Base-by-base conservation (phyloP, 208 protist species). In the Wallacemonas sp. region DNA sequence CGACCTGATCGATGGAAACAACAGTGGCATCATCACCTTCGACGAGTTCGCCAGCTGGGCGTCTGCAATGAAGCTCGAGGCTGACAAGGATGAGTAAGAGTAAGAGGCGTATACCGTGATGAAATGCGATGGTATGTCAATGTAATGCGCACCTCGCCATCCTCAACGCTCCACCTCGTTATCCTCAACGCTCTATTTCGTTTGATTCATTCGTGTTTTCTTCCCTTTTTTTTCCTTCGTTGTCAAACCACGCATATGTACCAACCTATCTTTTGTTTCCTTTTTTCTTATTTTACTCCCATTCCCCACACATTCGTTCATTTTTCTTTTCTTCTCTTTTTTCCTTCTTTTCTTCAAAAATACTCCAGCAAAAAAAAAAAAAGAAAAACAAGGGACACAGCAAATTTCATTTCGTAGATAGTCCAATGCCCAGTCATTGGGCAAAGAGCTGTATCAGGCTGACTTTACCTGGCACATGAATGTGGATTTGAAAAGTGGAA, bases 11-110 rank as follows among this genome's bases (percentile, higher is more conserved):
- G 80, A 86, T 41, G 80, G 82, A 39, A 72, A 42, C 14, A 71
- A 82, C 69, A 64, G 53, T 19, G 60, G 68, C 41, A 72, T 62
- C 45, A 76, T 86, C 31, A 66, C 75, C 24, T 86, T 86, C 53
- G 68, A 79, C 46, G 80, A 86, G 69, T 81, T 85, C 56, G 68
- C 71, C 17, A 51, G 30, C 27, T 84, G 74, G 74, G 79, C 70
- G 46, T 65, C 73, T 11, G 56, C 30, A 9, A 47, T 70, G 28
- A 75, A 72, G 54, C 55, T 84, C 47, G 66, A 81, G 17, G 55
- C 62, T 1, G 61, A 72, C 19, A 38, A 69, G 55, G 15, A 68
- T 82, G 26, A 42, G n/a, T n/a, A n/a, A n/a, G n/a, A n/a, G n/a
- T n/a, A n/a, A n/a, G n/a, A n/a, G n/a, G n/a, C n/a, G n/a, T n/a